Base-by-base conservation (phyloP, 441 rosid species). In the Eutrema salsugineum region DNA sequence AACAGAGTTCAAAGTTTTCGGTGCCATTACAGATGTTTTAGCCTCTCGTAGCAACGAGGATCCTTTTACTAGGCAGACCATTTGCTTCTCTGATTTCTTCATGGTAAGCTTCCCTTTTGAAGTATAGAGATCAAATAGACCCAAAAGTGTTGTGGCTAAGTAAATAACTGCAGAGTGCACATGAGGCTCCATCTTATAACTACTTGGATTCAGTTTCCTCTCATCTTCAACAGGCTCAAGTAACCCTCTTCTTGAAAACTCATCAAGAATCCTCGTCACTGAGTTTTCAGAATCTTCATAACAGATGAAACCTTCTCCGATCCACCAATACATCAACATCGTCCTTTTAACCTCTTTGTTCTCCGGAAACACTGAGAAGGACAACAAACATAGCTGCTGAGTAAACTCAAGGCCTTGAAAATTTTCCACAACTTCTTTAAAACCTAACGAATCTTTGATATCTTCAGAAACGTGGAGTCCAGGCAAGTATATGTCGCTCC, bases 271-370 rank as follows among this genome's bases (percentile, higher is more conserved):
- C 0, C 1, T 6, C 0, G 12, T 59, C 1, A 79, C 81, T 7
- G 2, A 5, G 2, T 43, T 19, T 50, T 70, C 79, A 5, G 75
- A 68, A 12, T 55, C 14, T 38, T 75, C 63, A 22, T 10, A 8
- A 3, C 0, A 5, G 24, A 83, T 20, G 17, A 79, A 72, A 4
- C 77, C 80, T 62, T 88, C 85, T 49, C 84, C 86, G 14, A 81
- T 51, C 90, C 88, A 87, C 93, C 85, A 86, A 59, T 76, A 75
- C 67, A 66, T 78, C 64, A 84, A 20, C 63, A 84, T 32, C 62
- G 85, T 81, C 81, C 79, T 82, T 56, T 76, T 71, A 10, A 86
- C 70, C 65, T 63, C 79, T 27, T 66, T 79, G 71, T 77, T 65
- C 77, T 82, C 80, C 0, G 87, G 85, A 63, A 88, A 81, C 68